A percentile compares a stretch with the other conserved stretches of the same genome.
phyloP scores from a whole-genome alignment of 1,284 basidiomycete genomes.

The Stygiomarasmius scandens region DNA sequence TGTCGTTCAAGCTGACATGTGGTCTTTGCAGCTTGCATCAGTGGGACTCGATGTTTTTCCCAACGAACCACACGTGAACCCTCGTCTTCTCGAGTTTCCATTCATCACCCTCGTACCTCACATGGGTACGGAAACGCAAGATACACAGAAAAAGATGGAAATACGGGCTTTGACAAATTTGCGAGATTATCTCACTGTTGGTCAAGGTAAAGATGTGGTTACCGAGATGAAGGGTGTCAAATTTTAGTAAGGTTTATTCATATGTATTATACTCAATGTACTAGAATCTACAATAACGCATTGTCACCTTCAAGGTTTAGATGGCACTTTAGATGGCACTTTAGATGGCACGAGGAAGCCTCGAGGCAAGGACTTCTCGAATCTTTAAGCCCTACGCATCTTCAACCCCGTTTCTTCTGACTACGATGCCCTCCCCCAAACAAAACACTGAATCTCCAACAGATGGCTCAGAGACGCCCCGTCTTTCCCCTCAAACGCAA shows the following conservation, averaged over 20 bases:
- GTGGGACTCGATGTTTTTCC: constrained; percentile 92
- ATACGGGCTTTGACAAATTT: constrained; percentile 75
- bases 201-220: constrained; percentile 67
- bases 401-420: background rate
- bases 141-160: constrained; percentile 84
- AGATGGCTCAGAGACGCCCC: constrained; percentile 1
- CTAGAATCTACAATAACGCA: background rate
- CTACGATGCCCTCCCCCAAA: background rate
- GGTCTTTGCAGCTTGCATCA: constrained; percentile 66
- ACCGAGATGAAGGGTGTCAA: constrained; percentile 50
- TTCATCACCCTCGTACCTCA: constrained; percentile 87
- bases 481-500: background rate
- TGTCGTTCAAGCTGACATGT: too few species aligned
- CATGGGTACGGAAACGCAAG: constrained; percentile 87
- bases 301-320: background rate
- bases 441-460: background rate
- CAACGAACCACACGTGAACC: constrained; percentile 85
- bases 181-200: constrained; percentile 64
- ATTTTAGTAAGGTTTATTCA: background rate
- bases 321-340: too few species aligned
- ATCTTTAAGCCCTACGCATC: background rate
- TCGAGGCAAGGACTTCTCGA: background rate
- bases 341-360: constrained; percentile 9
- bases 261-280: background rate
- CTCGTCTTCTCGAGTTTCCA: constrained; percentile 76